Evolutionary conservation across 305 asterid genomes (phyloP).

Genomic region (Solanum hybrid): DNA sequence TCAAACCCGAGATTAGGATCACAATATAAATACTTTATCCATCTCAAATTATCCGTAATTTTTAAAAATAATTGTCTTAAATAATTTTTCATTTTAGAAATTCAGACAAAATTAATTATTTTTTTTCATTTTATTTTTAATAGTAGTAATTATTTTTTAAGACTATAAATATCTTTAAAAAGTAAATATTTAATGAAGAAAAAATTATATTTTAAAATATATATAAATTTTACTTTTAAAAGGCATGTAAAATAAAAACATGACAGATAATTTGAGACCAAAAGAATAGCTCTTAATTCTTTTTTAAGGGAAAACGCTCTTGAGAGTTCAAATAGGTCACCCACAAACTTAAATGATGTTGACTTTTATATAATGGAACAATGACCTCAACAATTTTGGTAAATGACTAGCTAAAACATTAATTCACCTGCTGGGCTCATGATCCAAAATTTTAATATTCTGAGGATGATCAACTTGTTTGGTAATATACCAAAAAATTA

Average conservation of each 20-base stretch:
- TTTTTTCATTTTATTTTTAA: not conserved
- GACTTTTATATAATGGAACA: not conserved
- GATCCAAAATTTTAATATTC: not conserved
- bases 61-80: no score
- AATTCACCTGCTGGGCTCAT: not conserved
- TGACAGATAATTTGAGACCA: not conserved
- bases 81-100: not conserved
- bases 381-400: not conserved
- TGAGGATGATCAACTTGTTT: not conserved
- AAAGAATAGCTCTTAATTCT: not conserved
- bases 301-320: not conserved
- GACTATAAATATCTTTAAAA: not conserved
- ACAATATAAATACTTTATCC: no score
- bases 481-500: not conserved
- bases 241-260: fast-evolving
- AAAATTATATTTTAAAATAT: not conserved
- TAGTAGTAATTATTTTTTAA: not conserved
- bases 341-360: not conserved
- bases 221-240: not conserved
- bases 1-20: no score
- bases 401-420: not conserved
- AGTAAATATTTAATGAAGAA: not conserved
- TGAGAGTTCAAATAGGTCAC: not conserved
- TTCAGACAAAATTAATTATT: not conserved
- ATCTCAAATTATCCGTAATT: not conserved